Evolutionary conservation across 441 rosid species (phyloP).

Genomic region (Syzygium malaccense): DNA sequence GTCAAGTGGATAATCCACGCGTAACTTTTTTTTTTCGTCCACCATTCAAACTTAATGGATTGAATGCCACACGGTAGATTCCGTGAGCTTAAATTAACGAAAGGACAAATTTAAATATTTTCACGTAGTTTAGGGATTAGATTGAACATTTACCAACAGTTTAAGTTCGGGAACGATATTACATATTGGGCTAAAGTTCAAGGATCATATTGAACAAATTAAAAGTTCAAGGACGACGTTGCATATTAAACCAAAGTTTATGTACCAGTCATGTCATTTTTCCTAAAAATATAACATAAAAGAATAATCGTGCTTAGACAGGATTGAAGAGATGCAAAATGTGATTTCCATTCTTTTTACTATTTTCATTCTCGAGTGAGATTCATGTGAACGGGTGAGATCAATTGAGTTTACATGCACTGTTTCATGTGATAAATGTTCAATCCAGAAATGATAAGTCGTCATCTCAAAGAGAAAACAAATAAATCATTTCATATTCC

Average conservation of each 20-base stretch:
- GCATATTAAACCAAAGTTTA: not conserved
- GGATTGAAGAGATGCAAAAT: too few species aligned
- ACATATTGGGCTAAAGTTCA: accelerated
- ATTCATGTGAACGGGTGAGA: too few species aligned
- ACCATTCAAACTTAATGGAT: not conserved
- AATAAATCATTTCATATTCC: not conserved
- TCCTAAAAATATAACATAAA: not conserved
- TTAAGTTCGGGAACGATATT: not conserved
- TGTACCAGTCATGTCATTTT: not conserved
- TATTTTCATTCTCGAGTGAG: too few species aligned
- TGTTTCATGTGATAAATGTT: too few species aligned
- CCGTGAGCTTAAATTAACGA: not conserved
- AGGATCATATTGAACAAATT: not conserved
- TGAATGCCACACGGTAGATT: not conserved
- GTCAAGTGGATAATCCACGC: not conserved
- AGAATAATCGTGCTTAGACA: not conserved
- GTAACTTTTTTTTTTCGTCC: not conserved
- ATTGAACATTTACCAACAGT: not conserved
- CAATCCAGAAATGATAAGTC: not conserved
- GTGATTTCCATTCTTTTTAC: too few species aligned
- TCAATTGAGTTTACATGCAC: too few species aligned
- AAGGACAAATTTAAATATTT: not conserved
- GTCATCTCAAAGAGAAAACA: not conserved
- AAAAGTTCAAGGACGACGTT: accelerated
- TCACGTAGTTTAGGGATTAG: not conserved